Evolutionary conservation across 1,284 basidiomycete genomes (phyloP).

Genomic region (Tylopilus sp.): DNA sequence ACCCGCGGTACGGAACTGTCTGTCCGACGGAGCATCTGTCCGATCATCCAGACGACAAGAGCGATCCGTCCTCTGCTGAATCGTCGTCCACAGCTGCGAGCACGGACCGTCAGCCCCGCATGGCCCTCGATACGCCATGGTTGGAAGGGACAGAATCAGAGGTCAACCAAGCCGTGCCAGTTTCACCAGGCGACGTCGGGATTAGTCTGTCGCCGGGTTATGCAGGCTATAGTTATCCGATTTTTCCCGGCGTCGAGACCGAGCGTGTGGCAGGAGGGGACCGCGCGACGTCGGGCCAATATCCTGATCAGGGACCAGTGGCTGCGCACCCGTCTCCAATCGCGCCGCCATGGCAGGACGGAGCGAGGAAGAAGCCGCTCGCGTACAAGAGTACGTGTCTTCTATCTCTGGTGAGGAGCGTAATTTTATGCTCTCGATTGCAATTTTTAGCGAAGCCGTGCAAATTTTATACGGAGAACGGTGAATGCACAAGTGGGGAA

Average conservation of each 20-base stretch:
- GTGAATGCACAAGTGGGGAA: constrained; percentile 55
- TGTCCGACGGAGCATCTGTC: constrained; percentile 3
- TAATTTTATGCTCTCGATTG: constrained; percentile 29
- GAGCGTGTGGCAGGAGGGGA: constrained; percentile 4
- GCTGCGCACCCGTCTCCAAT: constrained; percentile 1
- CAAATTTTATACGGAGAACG: constrained; percentile 49
- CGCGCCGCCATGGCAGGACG: constrained; percentile 16
- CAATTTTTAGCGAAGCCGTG: constrained; percentile 58
- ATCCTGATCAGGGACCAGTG: constrained; percentile 5
- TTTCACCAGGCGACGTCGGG: constrained; percentile 10
- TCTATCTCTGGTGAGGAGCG: background rate
- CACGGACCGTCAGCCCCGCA: constrained; percentile 12
- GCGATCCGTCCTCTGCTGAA: constrained; percentile 30
- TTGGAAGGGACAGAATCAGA: constrained; percentile 6
- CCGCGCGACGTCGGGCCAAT: constrained; percentile 10
- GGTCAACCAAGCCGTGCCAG: background rate
- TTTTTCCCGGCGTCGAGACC: constrained; percentile 15
- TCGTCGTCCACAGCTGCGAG: constrained; percentile 15
- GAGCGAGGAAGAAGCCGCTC: constrained; percentile 18
- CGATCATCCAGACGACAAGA: constrained; percentile 25
- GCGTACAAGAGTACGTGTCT: constrained; percentile 28
- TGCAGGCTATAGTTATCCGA: constrained; percentile 11
- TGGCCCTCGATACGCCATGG: constrained; percentile 5
- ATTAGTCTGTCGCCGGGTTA: constrained; percentile 10
- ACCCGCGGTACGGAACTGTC: constrained; percentile 14